Evolutionary conservation across 176 grass and related monocot genomes (phyloP).

Genomic region (Sorghum bicolor): Sorghum_bicolor_NCBIv3 NC_012873.2:40227501-40228000

Average conservation of each 20-base stretch:
- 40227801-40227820: slow-evolving; percentile 60
- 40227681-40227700: neutral
- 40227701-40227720: slow-evolving; percentile 14
- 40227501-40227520: too few species aligned
- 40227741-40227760: slow-evolving; percentile 41
- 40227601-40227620: neutral
- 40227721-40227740: slow-evolving; percentile 38
- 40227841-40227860: neutral
- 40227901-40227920: slow-evolving; percentile 38
- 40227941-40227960: slow-evolving; percentile 43
- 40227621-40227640: neutral
- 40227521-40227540: neutral
- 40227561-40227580: neutral
- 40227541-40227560: neutral
- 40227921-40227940: slow-evolving; percentile 44
- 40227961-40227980: slow-evolving; percentile 49
- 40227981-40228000: slow-evolving; percentile 38
- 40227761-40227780: slow-evolving; percentile 48
- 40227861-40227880: neutral
- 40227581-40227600: neutral
- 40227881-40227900: neutral
- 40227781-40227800: slow-evolving; percentile 53
- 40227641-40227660: neutral
- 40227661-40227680: slow-evolving; percentile 39
- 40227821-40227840: neutral